These are phyloP conservation scores for Cubamyces sp. DNA, from an alignment of 768 basidiomycete genomes.

Conservation along the genomic window DNA sequence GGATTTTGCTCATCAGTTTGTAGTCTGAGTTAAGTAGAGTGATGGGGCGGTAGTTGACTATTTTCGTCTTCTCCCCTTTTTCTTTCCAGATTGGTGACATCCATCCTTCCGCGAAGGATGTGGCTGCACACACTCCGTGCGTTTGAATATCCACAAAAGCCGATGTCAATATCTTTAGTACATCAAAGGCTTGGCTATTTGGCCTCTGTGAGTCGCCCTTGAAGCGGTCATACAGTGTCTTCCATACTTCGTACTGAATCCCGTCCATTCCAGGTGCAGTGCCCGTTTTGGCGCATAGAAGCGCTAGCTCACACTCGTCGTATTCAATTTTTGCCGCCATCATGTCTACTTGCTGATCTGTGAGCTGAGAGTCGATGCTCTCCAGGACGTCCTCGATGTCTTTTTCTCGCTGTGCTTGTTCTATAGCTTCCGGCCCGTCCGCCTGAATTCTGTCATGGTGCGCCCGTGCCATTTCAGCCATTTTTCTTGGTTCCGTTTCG, in stretches of 20 bases:
- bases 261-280: slow-evolving; percentile 5
- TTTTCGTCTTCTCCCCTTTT: slow-evolving; percentile 22
- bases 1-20: slow-evolving; percentile 35
- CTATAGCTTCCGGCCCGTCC: not conserved
- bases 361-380: not conserved
- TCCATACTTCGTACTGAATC: slow-evolving; percentile 5
- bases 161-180: not conserved
- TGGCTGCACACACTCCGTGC: not conserved
- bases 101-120: slow-evolving; percentile 37
- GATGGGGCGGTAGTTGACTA: slow-evolving; percentile 28
- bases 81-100: slow-evolving; percentile 49
- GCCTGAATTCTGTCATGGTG: not conserved
- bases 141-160: not conserved
- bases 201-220: not conserved
- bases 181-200: not conserved
- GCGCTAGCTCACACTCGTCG: not conserved
- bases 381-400: not conserved
- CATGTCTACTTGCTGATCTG: not conserved
- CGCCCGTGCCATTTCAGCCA: not conserved
- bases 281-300: not conserved
- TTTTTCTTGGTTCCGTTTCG: not conserved
- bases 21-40: slow-evolving; percentile 39
- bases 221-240: not conserved
- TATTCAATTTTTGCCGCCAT: not conserved
- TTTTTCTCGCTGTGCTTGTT: not conserved